These are phyloP conservation scores for Chrysosporium keratinophilum DNA, from an alignment of 2,329 filamentous ascomycete species.

Conservation along the genomic window DNA sequence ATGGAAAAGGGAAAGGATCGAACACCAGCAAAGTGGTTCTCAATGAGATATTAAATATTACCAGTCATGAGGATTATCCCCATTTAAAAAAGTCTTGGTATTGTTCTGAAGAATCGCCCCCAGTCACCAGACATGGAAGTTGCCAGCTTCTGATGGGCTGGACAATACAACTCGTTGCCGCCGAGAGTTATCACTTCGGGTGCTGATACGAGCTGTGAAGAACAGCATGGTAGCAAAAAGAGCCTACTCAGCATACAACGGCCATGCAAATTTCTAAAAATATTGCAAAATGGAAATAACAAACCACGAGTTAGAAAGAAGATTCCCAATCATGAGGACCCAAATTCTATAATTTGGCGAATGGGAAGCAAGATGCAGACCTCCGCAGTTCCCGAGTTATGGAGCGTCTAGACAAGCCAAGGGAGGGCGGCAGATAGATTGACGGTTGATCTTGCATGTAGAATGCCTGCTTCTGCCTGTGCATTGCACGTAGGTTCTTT, in stretches of 20 bases:
- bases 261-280: background rate
- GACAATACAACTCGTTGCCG: background rate
- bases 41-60: slow-evolving; percentile 7
- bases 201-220: background rate
- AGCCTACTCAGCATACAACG: background rate
- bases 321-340: no score
- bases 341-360: background rate
- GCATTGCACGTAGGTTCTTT: background rate
- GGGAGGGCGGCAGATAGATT: background rate
- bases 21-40: background rate
- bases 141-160: background rate
- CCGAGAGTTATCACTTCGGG: background rate
- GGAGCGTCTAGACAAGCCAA: background rate
- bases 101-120: background rate
- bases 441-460: background rate
- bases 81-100: slow-evolving; percentile 4
- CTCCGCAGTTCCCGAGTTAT: background rate
- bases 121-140: background rate
- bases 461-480: background rate
- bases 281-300: background rate
- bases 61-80: background rate
- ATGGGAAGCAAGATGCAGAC: background rate
- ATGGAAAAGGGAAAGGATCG: background rate
- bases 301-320: background rate
- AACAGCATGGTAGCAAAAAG: background rate